A percentile compares a stretch with the other conserved stretches of the same genome.
These are phyloP conservation scores for Pythium apleroticum DNA, from an alignment of 352 stramenopile genomes.

Conservation along the genomic window DNA sequence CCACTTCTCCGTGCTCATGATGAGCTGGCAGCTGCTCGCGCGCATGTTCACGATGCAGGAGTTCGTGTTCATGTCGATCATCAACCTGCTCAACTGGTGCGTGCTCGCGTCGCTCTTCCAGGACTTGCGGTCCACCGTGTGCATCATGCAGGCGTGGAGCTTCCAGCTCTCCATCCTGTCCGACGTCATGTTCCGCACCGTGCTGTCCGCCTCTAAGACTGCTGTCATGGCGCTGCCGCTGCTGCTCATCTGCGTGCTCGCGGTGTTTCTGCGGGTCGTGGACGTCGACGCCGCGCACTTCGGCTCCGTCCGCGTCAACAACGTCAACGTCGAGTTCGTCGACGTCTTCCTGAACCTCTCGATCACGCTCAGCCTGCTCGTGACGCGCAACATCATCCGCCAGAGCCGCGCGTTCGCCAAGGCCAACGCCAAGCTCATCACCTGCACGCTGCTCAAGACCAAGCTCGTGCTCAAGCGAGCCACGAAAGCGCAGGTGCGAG, in stretches of 20 bases:
- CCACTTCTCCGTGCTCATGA: conserved; percentile 10
- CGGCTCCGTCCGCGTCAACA: conserved; percentile 26
- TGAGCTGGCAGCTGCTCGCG: conserved; percentile 12
- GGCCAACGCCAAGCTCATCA: conserved; percentile 13
- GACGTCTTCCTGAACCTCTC: conserved; percentile 30
- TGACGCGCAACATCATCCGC: conserved; percentile 7
- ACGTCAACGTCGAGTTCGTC: conserved; percentile 33
- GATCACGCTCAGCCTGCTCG: conserved; percentile 8
- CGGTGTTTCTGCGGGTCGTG: conserved; percentile 1
- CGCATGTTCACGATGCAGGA: conserved; percentile 1
- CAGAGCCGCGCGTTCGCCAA: conserved; percentile 6
- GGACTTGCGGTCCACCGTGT: conserved; percentile 10
- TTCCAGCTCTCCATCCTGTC: conserved; percentile 15
- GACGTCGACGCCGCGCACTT: conserved; percentile 5
- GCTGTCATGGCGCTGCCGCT: conserved; percentile 2
- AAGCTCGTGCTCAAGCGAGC: conserved; percentile 13
- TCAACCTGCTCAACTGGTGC: conserved; percentile 18
- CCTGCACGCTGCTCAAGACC: conserved; percentile 7
- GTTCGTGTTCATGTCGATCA: conserved; percentile 10
- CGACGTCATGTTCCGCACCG: conserved; percentile 18
- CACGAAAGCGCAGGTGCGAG: neutral
- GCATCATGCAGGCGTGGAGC: conserved; percentile 1
- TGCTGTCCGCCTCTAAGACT: neutral
- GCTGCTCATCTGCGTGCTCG: conserved; percentile 3
- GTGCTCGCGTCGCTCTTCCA: conserved; percentile 4